Evolutionary conservation across 179 eudicot species (phyloP).

Genomic region (Carnegiea gigantea): DNA sequence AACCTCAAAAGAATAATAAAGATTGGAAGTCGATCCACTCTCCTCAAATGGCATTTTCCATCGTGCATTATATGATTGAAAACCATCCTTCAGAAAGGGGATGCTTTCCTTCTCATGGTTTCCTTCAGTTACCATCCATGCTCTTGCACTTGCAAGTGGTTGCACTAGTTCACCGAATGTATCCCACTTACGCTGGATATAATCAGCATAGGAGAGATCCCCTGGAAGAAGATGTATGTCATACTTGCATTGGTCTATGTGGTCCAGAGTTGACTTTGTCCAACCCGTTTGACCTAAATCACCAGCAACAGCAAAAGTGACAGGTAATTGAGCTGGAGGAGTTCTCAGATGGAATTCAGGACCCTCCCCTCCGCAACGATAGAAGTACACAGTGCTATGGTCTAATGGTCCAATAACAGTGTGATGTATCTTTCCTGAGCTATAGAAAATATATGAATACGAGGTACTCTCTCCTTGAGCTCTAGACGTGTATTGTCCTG

Average conservation of each 20-base stretch:
- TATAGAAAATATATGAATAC: slow-evolving; percentile 64
- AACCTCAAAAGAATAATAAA: slow-evolving; percentile 92
- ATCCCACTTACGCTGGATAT: slow-evolving; percentile 79
- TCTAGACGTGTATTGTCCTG: slow-evolving; percentile 54
- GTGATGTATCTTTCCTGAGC: slow-evolving; percentile 86
- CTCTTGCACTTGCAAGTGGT: slow-evolving; percentile 88
- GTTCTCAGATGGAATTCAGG: slow-evolving; percentile 76
- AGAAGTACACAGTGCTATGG: slow-evolving; percentile 63
- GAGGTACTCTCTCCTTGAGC: slow-evolving; percentile 77
- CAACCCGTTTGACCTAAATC: slow-evolving; percentile 97
- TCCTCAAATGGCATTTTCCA: slow-evolving; percentile 98
- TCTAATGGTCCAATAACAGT: slow-evolving; percentile 85
- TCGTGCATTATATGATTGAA: slow-evolving; percentile 79
- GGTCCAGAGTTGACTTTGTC: slow-evolving; percentile 88
- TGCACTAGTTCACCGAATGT: slow-evolving; percentile 83
- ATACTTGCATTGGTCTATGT: slow-evolving; percentile 74
- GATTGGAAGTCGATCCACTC: slow-evolving; percentile 90
- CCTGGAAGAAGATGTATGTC: slow-evolving; percentile 92
- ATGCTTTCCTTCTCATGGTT: slow-evolving; percentile 88
- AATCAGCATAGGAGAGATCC: slow-evolving; percentile 92
- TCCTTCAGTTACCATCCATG: slow-evolving; percentile 99
- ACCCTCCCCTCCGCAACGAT: slow-evolving; percentile 84
- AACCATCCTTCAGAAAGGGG: slow-evolving; percentile 54
- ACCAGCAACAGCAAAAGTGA: slow-evolving; percentile 89
- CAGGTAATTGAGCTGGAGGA: slow-evolving; percentile 82